These are phyloP conservation scores for Exophiala bonariae DNA, from an alignment of 2,329 filamentous ascomycete species.

Conservation along the genomic window DNA sequence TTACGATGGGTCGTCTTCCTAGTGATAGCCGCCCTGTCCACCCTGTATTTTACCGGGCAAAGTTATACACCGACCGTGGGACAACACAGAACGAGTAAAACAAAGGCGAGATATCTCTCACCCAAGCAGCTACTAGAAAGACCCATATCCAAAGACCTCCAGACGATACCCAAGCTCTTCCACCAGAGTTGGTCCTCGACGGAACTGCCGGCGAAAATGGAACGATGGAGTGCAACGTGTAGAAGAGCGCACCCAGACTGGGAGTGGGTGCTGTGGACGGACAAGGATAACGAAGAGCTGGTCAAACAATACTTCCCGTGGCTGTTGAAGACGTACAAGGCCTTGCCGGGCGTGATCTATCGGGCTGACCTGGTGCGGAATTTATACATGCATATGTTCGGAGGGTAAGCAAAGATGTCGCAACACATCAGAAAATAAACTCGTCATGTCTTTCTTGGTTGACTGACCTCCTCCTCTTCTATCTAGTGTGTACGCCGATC, in stretches of 20 bases:
- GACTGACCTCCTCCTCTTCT: not conserved
- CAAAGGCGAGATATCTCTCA: constrained; percentile 13
- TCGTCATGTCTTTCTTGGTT: too few species aligned
- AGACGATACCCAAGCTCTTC: constrained; percentile 26
- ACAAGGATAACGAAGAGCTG: constrained; percentile 37
- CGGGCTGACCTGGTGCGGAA: constrained; percentile 35
- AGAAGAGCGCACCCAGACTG: constrained; percentile 33
- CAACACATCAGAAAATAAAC: too few species aligned
- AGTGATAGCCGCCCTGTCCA: constrained; percentile 15
- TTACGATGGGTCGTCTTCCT: constrained; percentile 20
- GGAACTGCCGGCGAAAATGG: constrained; percentile 28
- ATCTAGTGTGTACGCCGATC: constrained; percentile 34
- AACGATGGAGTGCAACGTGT: constrained; percentile 35
- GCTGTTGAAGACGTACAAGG: constrained; percentile 32
- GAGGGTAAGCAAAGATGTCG: constrained; percentile 24
- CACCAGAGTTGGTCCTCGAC: constrained; percentile 29
- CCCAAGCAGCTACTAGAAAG: constrained; percentile 18
- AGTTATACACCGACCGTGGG: constrained; percentile 6
- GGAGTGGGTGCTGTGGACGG: constrained; percentile 41
- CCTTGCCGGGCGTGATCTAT: constrained; percentile 34
- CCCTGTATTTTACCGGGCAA: constrained; percentile 14
- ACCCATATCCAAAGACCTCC: constrained; percentile 21
- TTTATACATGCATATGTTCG: constrained; percentile 40
- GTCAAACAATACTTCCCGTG: constrained; percentile 35
- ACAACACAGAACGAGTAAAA: not conserved